phyloP scores from a whole-genome alignment of 2,329 filamentous ascomycete genomes.

The Teratosphaeria epicoccoides region DNA sequence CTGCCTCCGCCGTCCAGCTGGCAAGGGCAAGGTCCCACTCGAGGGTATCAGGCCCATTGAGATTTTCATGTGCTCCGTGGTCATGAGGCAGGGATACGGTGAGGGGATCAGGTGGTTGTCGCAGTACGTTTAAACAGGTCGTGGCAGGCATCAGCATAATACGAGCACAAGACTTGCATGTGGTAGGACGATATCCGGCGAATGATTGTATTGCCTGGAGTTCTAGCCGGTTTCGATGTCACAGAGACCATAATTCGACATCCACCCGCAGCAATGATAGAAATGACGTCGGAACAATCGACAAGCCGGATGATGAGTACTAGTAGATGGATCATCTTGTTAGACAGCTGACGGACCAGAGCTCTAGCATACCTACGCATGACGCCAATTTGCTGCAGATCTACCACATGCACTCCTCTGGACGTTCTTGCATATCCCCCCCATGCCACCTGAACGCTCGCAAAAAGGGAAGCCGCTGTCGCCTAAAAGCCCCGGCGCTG shows the following conservation, averaged over 20 bases:
- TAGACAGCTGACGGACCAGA: no score
- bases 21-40: constrained; percentile 85
- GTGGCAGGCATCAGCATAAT: background rate
- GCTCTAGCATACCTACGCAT: no score
- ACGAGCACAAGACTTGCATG: background rate
- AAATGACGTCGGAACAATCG: no score
- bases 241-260: background rate
- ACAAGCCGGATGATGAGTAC: no score
- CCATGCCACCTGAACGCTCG: no score
- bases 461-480: no score
- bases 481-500: no score
- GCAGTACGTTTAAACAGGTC: constrained; percentile 64
- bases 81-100: constrained; percentile 90
- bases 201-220: background rate
- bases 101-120: constrained; percentile 83
- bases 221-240: background rate
- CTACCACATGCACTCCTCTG: no score
- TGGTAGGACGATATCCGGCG: constrained; percentile 1
- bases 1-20: constrained; percentile 28
- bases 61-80: constrained; percentile 98
- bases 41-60: constrained; percentile 92
- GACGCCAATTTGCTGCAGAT: no score
- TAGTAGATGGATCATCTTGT: no score
- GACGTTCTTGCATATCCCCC: no score
- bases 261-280: no score